Percentiles rank a stretch among this genome's conserved stretches.
phyloP scores from a whole-genome alignment of 192 early-diverging fungal genomes.

The Pecoramyces ruminantium region DNA sequence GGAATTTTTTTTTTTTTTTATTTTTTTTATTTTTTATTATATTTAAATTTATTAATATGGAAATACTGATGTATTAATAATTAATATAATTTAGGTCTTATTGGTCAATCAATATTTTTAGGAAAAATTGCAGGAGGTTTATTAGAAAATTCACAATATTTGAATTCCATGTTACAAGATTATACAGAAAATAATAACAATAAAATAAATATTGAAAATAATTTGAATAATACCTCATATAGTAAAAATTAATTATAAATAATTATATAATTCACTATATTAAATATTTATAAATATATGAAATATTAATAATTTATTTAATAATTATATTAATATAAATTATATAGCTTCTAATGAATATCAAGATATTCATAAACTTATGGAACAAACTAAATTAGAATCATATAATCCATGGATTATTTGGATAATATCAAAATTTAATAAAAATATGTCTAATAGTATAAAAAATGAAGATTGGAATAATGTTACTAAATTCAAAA shows the following conservation, averaged over 20 bases:
- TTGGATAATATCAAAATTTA: neutral
- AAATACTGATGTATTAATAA: no score
- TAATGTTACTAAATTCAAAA: neutral
- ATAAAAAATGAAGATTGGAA: neutral
- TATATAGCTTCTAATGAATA: neutral
- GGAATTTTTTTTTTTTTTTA: no score
- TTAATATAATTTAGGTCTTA: no score
- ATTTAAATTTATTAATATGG: no score
- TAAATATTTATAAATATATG: no score
- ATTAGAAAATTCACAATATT: neutral
- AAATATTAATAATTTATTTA: no score
- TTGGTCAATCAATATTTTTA: neutral
- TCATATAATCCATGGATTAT: neutral
- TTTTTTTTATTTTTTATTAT: no score
- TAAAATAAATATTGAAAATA: no score
- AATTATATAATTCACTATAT: no score
- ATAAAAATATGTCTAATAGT: neutral
- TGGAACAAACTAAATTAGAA: neutral
- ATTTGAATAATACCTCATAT: no score
- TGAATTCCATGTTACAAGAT: neutral
- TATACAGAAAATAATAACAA: neutral
- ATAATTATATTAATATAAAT: no score
- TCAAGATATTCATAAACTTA: neutral
- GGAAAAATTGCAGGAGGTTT: neutral
- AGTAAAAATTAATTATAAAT: no score